Base-by-base conservation (phyloP, 83 land plant genomes). In the Thuja plicata region DNA sequence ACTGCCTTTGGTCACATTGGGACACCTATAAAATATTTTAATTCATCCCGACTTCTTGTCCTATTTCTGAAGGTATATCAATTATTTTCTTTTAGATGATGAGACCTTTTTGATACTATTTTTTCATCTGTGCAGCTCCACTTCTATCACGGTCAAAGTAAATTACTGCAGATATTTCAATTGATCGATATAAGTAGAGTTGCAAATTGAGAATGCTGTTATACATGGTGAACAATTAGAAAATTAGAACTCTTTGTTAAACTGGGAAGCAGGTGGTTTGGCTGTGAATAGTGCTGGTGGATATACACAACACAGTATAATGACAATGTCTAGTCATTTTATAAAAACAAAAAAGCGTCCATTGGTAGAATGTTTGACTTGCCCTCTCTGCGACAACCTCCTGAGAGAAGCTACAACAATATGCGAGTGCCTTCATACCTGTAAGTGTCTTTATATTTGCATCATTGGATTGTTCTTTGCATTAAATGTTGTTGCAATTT, bases 351-450 rank as follows among this genome's bases (percentile, higher is more conserved):
- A 60, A 86, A 86, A 66, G 46, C 43, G 76, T 66, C 87, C 41
- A 4, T 45, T 86, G 7, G 40, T 24, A 60, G 74, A 86, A 32
- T 93, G 97, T 93, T 91, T 96, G 92, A 93, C 93, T 66, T 96
- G 95, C 88, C 94, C 95, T 30, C 89, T 96, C 30, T 96, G 95
- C 52, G 81, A 91, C 12, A 96, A 92, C 92, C 91, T 96, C 60
- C 78, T 96, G 17, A 86, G 89, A 11, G 96, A 96, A 27, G 96
- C 97, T 41, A 95, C 97, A 54, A 96, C 97, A 85, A 94, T 96
- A 38, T 93, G 94, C 34, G 96, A 96, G 87, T 96, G 96, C 81
- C 94, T 96, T 84, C 97, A 96, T 88, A 92, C 96, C 55, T 96
- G 97, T 96, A 84, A 96, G 95, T 85, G 50, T 27, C 9, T 40